Evolutionary conservation across 495 filamentous ascomycete genomes (phyloP).

Genomic region (Pyrenula massariospora): DNA sequence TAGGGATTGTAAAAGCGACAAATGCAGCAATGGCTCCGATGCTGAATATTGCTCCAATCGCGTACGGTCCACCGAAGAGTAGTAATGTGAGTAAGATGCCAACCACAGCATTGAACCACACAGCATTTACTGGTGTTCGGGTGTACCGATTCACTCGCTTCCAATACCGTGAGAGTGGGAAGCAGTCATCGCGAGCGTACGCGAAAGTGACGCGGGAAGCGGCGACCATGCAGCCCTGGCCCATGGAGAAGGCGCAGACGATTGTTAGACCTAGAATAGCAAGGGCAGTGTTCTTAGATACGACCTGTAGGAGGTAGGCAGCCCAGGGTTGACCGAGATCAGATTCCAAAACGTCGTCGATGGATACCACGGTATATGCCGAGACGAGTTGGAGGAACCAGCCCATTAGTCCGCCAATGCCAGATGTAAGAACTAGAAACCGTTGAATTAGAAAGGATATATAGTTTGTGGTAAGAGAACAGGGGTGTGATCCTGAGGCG

Average conservation of each 20-base stretch:
- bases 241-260: constrained; percentile 69
- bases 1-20: constrained; percentile 63
- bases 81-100: constrained; percentile 55
- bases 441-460: not conserved
- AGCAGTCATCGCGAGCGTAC: constrained; percentile 70
- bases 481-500: too few relatives aligned
- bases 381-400: constrained; percentile 71
- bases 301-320: constrained; percentile 58
- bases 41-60: constrained; percentile 64
- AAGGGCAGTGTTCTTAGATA: constrained; percentile 54
- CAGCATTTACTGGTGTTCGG: constrained; percentile 65
- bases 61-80: constrained; percentile 53
- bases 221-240: constrained; percentile 74
- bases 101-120: constrained; percentile 58
- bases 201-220: constrained; percentile 70
- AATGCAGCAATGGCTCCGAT: constrained; percentile 68
- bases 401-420: constrained; percentile 54
- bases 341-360: constrained; percentile 46
- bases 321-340: constrained; percentile 68
- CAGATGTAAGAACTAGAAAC: constrained; percentile 44
- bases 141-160: constrained; percentile 57
- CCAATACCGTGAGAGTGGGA: constrained; percentile 52
- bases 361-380: constrained; percentile 68
- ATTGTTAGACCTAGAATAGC: constrained; percentile 60
- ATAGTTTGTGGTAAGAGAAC: too few relatives aligned